A percentile compares a stretch with the other conserved stretches of the same genome.
These are phyloP conservation scores for Coniferiporia sulphurascens DNA, from an alignment of 1,284 basidiomycete genomes.

Conservation along the genomic window DNA sequence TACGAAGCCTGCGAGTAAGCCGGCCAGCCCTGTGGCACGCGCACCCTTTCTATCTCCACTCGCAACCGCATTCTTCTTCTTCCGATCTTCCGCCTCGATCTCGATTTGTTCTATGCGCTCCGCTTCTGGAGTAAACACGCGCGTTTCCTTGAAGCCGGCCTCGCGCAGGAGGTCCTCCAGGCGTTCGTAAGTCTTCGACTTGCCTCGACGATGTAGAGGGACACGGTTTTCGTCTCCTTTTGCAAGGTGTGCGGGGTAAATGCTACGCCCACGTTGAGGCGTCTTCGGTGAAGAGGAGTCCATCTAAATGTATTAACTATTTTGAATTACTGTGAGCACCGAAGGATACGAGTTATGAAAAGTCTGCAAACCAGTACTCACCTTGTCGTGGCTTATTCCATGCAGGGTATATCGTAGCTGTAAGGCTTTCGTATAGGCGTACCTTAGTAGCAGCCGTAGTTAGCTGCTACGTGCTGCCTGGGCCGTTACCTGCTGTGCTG, in stretches of 20 bases:
- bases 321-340: too few species aligned
- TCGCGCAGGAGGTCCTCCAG: constrained; percentile 79
- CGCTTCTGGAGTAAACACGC: constrained; percentile 78
- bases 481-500: too few species aligned
- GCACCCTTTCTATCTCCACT: constrained; percentile 27
- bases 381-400: not conserved
- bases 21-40: constrained; percentile 22
- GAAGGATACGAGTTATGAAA: too few species aligned
- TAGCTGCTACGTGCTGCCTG: too few species aligned
- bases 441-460: too few species aligned
- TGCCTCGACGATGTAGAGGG: constrained; percentile 68
- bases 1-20: constrained; percentile 11
- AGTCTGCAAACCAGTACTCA: not conserved
- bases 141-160: constrained; percentile 86
- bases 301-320: constrained; percentile 4
- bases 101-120: constrained; percentile 56
- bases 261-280: constrained; percentile 9
- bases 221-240: constrained; percentile 31
- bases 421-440: too few species aligned
- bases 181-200: constrained; percentile 72
- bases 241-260: constrained; percentile 13
- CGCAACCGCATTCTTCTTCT: constrained; percentile 23
- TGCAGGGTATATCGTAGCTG: too few species aligned
- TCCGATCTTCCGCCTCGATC: constrained; percentile 27
- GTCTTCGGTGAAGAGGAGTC: not conserved